Conservation (phyloP, 805 yeast genomes). For the Naumovozyma castellii region DNA sequence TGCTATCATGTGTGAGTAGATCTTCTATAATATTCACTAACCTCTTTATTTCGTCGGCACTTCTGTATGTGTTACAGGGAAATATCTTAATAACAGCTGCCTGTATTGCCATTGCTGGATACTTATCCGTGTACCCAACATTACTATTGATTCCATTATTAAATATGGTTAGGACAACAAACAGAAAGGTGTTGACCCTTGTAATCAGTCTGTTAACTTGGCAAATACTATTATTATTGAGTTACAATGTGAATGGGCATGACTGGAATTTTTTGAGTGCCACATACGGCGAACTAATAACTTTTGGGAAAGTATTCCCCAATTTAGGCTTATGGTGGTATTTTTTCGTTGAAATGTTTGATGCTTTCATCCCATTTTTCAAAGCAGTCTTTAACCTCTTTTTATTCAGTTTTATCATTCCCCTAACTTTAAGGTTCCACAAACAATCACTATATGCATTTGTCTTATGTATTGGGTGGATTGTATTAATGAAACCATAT, state of each 20-base stretch:
- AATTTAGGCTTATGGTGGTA: constrained; percentile 99
- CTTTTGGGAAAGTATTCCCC: constrained; percentile 67
- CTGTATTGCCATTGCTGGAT: constrained; percentile 52
- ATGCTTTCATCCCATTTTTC: constrained; percentile 76
- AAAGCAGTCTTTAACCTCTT: constrained; percentile 75
- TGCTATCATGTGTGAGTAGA: constrained; percentile 57
- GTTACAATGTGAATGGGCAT: constrained; percentile 34
- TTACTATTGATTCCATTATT: constrained; percentile 46
- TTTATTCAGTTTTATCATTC: constrained; percentile 55
- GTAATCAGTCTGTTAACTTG: constrained; percentile 2
- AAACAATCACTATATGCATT: constrained; percentile 51
- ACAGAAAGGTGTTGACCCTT: constrained; percentile 2
- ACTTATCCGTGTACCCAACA: constrained; percentile 53
- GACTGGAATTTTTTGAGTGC: constrained; percentile 39
- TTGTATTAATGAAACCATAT: constrained; percentile 67
- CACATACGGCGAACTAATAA: constrained; percentile 49
- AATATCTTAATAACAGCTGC: constrained; percentile 35
- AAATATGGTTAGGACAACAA: not conserved
- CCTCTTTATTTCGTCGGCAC: constrained; percentile 41
- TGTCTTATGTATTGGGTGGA: constrained; percentile 39
- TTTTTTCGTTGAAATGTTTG: constrained; percentile 90
- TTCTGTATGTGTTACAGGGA: constrained; percentile 36
- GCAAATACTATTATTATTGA: constrained; percentile 26
- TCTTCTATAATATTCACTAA: constrained; percentile 58
- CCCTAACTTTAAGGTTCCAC: constrained; percentile 61